Conservation (phyloP, 495 filamentous ascomycete genomes). For the Pyrenopolyporus hunteri region DNA sequence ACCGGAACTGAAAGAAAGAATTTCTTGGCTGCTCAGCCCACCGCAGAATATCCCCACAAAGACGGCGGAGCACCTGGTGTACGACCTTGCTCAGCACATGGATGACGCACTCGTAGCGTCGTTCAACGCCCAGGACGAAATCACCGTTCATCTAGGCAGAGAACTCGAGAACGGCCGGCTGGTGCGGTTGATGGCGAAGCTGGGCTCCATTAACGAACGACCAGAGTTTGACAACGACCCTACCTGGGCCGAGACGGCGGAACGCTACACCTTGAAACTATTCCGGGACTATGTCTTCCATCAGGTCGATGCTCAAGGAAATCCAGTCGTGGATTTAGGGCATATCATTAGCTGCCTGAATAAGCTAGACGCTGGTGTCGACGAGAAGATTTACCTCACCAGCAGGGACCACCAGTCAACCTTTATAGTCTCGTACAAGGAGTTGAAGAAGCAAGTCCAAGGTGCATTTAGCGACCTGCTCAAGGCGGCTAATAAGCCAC, state of each 20-base stretch:
- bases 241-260: conserved; percentile 86
- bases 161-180: conserved; percentile 94
- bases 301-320: conserved; percentile 82
- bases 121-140: conserved; percentile 59
- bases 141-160: conserved; percentile 61
- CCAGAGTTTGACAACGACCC: conserved; percentile 77
- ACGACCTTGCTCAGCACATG: conserved; percentile 74
- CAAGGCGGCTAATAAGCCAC: conserved; percentile 54
- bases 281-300: conserved; percentile 98
- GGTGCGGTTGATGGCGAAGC: conserved; percentile 80
- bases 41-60: conserved; percentile 60
- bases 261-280: conserved; percentile 88
- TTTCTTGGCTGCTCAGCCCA: conserved; percentile 75
- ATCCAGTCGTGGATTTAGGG: conserved; percentile 79
- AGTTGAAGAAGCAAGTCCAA: conserved; percentile 79
- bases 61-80: conserved; percentile 77
- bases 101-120: conserved; percentile 76
- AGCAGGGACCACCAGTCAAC: conserved; percentile 87
- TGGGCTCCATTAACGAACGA: conserved; percentile 85
- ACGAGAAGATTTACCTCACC: conserved; percentile 84
- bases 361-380: conserved; percentile 87
- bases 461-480: conserved; percentile 80
- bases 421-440: conserved; percentile 84
- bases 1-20: conserved; percentile 71
- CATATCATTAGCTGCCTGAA: conserved; percentile 85